Evolutionary conservation across 176 grass and related monocot genomes (phyloP), one percentile per base, ranked within the genome.

Genomic region (Aegilops longissima): DNA sequence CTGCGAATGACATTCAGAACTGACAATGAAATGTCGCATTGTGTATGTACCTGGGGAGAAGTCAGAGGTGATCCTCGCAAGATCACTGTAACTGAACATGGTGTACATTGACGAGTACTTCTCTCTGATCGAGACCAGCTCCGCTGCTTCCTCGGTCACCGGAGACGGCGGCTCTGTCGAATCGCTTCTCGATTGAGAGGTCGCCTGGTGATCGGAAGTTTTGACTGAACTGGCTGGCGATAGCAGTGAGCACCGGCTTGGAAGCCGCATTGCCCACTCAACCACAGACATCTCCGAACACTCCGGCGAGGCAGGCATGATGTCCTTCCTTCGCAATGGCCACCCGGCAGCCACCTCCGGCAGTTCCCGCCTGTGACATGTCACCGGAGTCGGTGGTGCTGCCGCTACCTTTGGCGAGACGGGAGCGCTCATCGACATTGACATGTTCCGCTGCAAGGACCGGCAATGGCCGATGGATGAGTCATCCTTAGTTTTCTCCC

Each of bases 251-350:
- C 82, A 91, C 51, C 96, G 90, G 42, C 61, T 73, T 1, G 93
- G 96, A 12, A 98, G 96, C 76, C 78, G 88, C 96, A 98, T 95
- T 56, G 96, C 90, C 96, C 96, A 98, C 71, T 94, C 84, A 9
- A 91, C 96, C 34, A 95, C 96, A 1, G 96, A 95, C 0, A 95
- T 42, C 47, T 92, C 85, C 0, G 88, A 88, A 70, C 70, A 67
- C 24, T 98, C 90, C 16, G 74, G 47, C 33, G 70, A 25, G 76
- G 83, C 6, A 3, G 62, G 63, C 5, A 70, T 14, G 68, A 59
- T 34, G 44, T 85, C 78, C 77, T 88, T 90, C 67, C 73, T 76
- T 1, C 91, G 85, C 27, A 95, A 85, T 3, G 96, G 96, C 96
- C 93, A 98, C 20, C 96, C 92, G 24, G 61, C 78, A 44, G 40